A percentile compares a stretch with the other conserved stretches of the same genome.
Conservation (phyloP, 345 rosid species). For the Acer yangbiense region DNA sequence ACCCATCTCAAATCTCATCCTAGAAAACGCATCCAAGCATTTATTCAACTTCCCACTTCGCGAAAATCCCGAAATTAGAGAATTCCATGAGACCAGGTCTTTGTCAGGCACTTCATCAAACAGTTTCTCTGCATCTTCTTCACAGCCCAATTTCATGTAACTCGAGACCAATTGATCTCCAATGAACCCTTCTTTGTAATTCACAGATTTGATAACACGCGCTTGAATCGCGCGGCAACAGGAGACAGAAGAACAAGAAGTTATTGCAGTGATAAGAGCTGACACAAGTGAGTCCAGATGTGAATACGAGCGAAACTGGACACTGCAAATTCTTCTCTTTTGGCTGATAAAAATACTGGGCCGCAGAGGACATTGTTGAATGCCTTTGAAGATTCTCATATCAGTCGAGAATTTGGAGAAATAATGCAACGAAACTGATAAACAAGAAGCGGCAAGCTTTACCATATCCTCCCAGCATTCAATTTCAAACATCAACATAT, state of each 20-base stretch:
- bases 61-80: constrained; percentile 55
- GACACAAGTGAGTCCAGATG: constrained; percentile 48
- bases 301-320: constrained; percentile 21
- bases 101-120: constrained; percentile 68
- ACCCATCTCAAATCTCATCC: constrained; percentile 43
- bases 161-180: constrained; percentile 59
- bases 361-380: background rate
- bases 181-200: constrained; percentile 60
- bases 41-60: constrained; percentile 34
- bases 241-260: constrained; percentile 40
- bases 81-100: constrained; percentile 74
- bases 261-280: constrained; percentile 38
- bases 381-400: background rate
- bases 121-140: constrained; percentile 42
- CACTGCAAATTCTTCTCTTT: constrained; percentile 6
- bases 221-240: constrained; percentile 47
- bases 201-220: constrained; percentile 48
- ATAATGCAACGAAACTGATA: background rate
- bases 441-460: constrained; percentile 12
- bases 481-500: background rate
- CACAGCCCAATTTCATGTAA: constrained; percentile 41
- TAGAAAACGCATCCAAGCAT: constrained; percentile 38
- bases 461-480: constrained; percentile 33
- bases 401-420: constrained; percentile 1
- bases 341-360: no score